phyloP scores from a whole-genome alignment of 2,329 filamentous ascomycete genomes.

The Thielaviopsis populi region DNA sequence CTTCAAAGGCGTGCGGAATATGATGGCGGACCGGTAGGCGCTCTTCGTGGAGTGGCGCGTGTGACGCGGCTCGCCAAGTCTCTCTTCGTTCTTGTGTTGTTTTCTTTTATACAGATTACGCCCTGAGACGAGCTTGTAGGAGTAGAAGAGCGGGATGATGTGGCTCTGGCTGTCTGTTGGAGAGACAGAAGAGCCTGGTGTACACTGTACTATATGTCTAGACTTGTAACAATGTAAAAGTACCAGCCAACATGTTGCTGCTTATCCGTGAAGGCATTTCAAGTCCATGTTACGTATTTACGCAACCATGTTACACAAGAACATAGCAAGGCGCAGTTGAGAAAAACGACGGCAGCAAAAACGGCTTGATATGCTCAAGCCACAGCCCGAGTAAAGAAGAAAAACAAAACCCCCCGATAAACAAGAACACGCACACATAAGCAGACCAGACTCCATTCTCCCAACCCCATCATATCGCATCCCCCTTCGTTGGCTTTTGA shows the following conservation, averaged over 20 bases:
- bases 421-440: background rate
- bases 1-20: slow-evolving; percentile 61
- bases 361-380: background rate
- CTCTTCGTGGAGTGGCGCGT: background rate
- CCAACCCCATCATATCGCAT: background rate
- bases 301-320: no score
- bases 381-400: background rate
- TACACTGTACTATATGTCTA: slow-evolving; percentile 13
- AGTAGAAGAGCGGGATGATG: slow-evolving; percentile 2
- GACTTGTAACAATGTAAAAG: slow-evolving; percentile 17
- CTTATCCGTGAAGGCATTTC: background rate
- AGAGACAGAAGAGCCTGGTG: background rate
- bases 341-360: no score
- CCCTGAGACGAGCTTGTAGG: slow-evolving; percentile 5
- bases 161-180: background rate
- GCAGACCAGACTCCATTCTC: background rate
- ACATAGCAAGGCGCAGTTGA: no score
- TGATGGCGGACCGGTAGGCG: slow-evolving; percentile 60
- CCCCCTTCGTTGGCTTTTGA: background rate
- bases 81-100: background rate
- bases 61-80: background rate
- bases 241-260: background rate
- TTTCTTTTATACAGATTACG: background rate
- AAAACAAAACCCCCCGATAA: background rate
- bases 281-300: background rate